Conservation (phyloP, 148 eudicot species). For the Silene uniflora region DNA sequence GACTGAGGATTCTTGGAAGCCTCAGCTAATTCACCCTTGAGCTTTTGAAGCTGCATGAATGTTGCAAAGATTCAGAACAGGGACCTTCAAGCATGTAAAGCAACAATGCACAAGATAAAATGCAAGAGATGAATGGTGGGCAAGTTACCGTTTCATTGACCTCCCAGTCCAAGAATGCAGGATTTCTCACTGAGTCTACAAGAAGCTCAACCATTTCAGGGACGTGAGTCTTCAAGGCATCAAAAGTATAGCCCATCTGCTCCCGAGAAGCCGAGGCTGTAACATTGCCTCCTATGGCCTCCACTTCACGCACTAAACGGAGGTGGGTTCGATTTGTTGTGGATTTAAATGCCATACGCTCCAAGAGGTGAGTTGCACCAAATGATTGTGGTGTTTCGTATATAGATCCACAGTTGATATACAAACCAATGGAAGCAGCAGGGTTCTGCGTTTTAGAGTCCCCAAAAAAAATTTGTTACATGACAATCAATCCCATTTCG, state of each 20-base stretch:
- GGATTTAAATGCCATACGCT: conserved; percentile 96
- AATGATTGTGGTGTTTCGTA: conserved; percentile 66
- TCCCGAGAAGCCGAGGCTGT: conserved; percentile 83
- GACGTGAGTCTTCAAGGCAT: conserved; percentile 76
- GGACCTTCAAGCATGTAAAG: too few species aligned
- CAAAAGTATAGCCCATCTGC: conserved; percentile 92
- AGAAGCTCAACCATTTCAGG: conserved; percentile 97
- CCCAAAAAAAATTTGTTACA: background rate
- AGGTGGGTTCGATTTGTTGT: conserved; percentile 81
- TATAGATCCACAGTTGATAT: conserved; percentile 76
- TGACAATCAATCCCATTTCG: background rate
- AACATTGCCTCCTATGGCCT: conserved; percentile 90
- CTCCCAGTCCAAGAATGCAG: conserved; percentile 96
- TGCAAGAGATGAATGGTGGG: background rate
- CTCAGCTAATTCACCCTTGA: conserved; percentile 69
- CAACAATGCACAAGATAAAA: background rate
- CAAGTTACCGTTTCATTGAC: conserved; percentile 79
- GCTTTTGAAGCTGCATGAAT: conserved; percentile 57
- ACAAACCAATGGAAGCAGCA: conserved; percentile 81
- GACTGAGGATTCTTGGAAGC: conserved; percentile 70
- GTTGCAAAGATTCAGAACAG: too few species aligned
- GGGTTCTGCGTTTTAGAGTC: conserved; percentile 54
- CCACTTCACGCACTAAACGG: conserved; percentile 88
- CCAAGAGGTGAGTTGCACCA: conserved; percentile 85
- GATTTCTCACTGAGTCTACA: conserved; percentile 86